Evolutionary conservation across 768 basidiomycete species (phyloP), one percentile per base, ranked within the genome.

Genomic region (Pleurotus salmoneostramineus): DNA sequence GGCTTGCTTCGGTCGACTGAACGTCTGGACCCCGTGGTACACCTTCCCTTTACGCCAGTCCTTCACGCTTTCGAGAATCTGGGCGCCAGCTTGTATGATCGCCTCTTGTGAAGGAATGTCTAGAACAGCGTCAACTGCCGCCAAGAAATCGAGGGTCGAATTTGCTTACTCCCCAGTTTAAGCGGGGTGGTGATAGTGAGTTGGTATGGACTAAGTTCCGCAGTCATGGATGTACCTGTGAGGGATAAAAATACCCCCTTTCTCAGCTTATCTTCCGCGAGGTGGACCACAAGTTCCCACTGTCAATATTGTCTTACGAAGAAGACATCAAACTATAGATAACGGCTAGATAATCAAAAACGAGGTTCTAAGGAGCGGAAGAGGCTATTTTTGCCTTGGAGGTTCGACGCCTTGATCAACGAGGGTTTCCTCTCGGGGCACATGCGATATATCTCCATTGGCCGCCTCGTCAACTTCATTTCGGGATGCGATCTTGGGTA

Each of bases 1-100:
- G 10, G 78, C 69, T 3, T 72, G 74, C 63, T 87, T 89, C 37
- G 80, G 67, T 11, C 75, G 79, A 31, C 70, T 77, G 56, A 71
- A 77, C 7, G 85, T 86, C 65, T 83, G 79, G 63, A 91, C 86
- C 3, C 65, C 75, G n/a, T 59, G 34, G 64, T 76, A 85, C 3
- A 80, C 76, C 66, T 89, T 92, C 17, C 88, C 88, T 56, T 73
- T 73, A 68, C 85, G 86, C 89, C 90, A 92, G 14, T 78, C 68
- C 3, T 69, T 60, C 1, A 81, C 81, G 12, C 82, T 77, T 17
- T 82, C 81, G 17, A 91, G 72, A 51, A 92, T 64, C n/a, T 75
- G 72, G 35, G 71, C 74, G 7, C 75, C 88, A 32, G 83, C 77
- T 0, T 77, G 63, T 58, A 90, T 65, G 52, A 87, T 77, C 4